A percentile compares a stretch with the other conserved stretches of the same genome.
These are phyloP conservation scores for Boletus reticulatus DNA, from an alignment of 768 basidiomycete genomes.

Conservation along the genomic window DNA sequence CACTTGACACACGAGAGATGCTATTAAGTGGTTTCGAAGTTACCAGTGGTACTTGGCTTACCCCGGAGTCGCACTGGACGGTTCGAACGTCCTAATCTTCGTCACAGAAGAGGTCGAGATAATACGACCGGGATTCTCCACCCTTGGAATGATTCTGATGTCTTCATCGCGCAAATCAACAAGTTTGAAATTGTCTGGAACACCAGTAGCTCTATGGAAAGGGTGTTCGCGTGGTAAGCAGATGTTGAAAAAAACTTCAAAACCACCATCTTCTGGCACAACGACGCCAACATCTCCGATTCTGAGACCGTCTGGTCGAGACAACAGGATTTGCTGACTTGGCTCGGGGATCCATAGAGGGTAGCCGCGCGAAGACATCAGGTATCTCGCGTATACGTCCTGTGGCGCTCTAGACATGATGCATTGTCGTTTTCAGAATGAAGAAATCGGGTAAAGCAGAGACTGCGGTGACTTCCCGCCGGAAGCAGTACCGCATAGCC, in stretches of 20 bases:
- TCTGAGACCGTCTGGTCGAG: slow-evolving; percentile 24
- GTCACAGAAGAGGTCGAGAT: slow-evolving; percentile 4
- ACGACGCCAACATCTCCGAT: slow-evolving; percentile 39
- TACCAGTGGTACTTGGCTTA: neutral
- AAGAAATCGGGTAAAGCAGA: too few relatives aligned
- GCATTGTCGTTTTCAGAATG: too few relatives aligned
- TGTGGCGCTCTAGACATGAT: slow-evolving; percentile 4
- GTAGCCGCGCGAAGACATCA: slow-evolving; percentile 24
- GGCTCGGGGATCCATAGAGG: slow-evolving; percentile 36
- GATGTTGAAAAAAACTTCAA: slow-evolving; percentile 38
- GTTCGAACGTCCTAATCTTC: neutral
- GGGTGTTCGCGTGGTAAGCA: slow-evolving; percentile 31
- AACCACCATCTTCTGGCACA: slow-evolving; percentile 28
- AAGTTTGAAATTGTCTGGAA: slow-evolving; percentile 27
- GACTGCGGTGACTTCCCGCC: too few relatives aligned
- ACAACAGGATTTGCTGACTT: slow-evolving; percentile 15
- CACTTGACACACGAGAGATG: neutral
- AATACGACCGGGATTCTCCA: slow-evolving; percentile 1
- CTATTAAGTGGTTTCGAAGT: neutral
- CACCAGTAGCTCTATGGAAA: slow-evolving; percentile 3
- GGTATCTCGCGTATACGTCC: slow-evolving; percentile 16
- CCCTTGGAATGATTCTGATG: neutral
- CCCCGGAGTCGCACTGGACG: neutral
- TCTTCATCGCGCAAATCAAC: slow-evolving; percentile 10
- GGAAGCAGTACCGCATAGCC: too few relatives aligned